phyloP scores from a whole-genome alignment of 768 basidiomycete species.

The Glaciozyma antarctica region DNA sequence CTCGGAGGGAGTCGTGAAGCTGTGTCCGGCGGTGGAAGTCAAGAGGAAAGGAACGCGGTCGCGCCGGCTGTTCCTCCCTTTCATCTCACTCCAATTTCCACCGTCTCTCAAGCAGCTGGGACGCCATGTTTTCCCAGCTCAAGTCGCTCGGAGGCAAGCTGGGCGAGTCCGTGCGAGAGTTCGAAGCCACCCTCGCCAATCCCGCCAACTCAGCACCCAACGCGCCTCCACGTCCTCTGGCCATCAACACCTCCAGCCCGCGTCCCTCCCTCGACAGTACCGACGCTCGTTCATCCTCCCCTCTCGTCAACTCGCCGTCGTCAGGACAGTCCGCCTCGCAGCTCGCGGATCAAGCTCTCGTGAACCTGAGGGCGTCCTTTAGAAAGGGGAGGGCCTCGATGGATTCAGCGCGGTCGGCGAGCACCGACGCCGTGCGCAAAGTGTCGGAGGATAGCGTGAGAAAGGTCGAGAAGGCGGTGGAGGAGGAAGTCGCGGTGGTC shows the following conservation, averaged over 20 bases:
- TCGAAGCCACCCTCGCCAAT: too few species aligned
- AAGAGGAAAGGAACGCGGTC: too few species aligned
- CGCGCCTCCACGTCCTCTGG: too few species aligned
- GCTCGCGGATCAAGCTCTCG: slow-evolving; percentile 54
- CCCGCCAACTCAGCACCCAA: too few species aligned
- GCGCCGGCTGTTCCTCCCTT: too few species aligned
- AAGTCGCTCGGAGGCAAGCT: too few species aligned
- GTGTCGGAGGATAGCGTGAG: neutral
- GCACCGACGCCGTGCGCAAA: neutral
- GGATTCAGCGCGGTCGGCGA: neutral
- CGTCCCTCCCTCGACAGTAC: neutral
- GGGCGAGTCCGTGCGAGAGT: too few species aligned
- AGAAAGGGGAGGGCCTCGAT: slow-evolving; percentile 39
- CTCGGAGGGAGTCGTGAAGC: too few species aligned
- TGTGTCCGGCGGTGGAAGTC: too few species aligned
- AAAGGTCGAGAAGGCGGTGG: neutral
- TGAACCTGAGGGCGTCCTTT: slow-evolving; percentile 57
- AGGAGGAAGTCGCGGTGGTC: neutral
- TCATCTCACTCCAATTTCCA: too few species aligned
- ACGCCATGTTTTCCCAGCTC: too few species aligned
- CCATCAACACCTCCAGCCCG: neutral
- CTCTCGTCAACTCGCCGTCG: neutral
- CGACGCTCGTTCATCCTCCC: neutral
- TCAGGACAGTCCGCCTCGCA: slow-evolving; percentile 43
- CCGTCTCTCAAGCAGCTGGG: too few species aligned